Evolutionary conservation across 192 early-diverging fungal species (phyloP), one percentile per base, ranked within the genome.

Genomic region (Entomortierella chlamydospora): DNA sequence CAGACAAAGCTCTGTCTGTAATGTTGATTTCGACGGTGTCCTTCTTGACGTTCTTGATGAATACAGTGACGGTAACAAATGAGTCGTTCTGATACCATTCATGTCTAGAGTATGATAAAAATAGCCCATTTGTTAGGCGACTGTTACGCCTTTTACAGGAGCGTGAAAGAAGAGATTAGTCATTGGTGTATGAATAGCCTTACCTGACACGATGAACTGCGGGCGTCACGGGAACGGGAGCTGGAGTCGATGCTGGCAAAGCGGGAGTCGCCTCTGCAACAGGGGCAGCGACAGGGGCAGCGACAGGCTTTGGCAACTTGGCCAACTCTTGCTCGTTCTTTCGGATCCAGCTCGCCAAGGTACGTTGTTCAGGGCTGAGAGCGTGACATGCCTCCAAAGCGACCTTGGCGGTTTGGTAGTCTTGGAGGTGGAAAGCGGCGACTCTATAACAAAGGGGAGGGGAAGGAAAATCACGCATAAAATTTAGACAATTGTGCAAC

Each of bases 41-140:
- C 64, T 88, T 82, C 68, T 91, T 90, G 34, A 93, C 83, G 23
- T 94, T 93, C 87, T 97, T 98, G 83, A 96, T 91, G 73, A 98
- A 98, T 45, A 99, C 86, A 47, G 92, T 89, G 42, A 99, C 78
- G 15, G 91, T 96, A 33, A 99, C 92, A 82, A 82, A 90, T 28
- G 84, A 73, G 63, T 98, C 98, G 70, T 92, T 99, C 82, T 99
- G 98, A 84, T 94, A 98, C 97, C 96, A 98, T 84, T 99, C 97
- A 68, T 98, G 96, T 68, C 97, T 92, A 55, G 31, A 45, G 9
- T 26, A 25, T 52, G 0, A 31, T 41, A 23, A 34, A 41, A 54
- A 15, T 31, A 23, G 34, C 11, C 12, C 6, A 52, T 20, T 23
- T 39, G 30, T 22, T 37, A 28, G 28, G 20, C 9, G 7, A n/a